Evolutionary conservation across 2,329 filamentous ascomycete species (phyloP).

Genomic region (Lithohypha guttulata): DNA sequence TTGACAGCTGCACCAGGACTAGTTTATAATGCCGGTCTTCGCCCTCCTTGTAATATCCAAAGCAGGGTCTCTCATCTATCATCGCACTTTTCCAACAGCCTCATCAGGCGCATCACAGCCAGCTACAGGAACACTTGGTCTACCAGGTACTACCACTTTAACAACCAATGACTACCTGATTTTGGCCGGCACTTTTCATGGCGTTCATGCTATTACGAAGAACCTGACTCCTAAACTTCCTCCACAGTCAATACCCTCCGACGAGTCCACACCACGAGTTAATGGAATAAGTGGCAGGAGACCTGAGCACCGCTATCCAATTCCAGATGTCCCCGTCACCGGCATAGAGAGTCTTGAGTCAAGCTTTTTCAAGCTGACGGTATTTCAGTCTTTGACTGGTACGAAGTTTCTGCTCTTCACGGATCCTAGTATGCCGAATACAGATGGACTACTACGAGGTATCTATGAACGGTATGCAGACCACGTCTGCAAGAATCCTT

Average conservation of each 20-base stretch:
- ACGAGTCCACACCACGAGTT: constrained; percentile 21
- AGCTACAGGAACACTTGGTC: constrained; percentile 18
- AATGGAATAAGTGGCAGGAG: constrained; percentile 9
- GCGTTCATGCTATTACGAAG: constrained; percentile 57
- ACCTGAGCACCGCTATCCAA: constrained; percentile 22
- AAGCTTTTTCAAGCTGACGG: constrained; percentile 88
- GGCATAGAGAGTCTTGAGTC: constrained; percentile 90
- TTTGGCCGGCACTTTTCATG: constrained; percentile 93
- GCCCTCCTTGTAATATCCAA: constrained; percentile 98
- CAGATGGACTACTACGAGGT: constrained; percentile 69
- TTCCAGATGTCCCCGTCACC: constrained; percentile 31
- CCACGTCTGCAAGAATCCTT: constrained; percentile 99
- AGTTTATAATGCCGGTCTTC: constrained; percentile 59
- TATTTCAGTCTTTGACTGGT: constrained; percentile 88
- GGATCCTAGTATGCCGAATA: constrained; percentile 75
- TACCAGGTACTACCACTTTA: constrained; percentile 64
- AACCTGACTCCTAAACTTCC: constrained; percentile 39
- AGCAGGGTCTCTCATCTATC: constrained; percentile 90
- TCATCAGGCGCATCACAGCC: constrained; percentile 59
- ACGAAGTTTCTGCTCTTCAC: constrained; percentile 95
- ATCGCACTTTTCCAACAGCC: constrained; percentile 60
- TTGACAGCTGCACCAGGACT: neutral
- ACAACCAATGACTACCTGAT: constrained; percentile 95
- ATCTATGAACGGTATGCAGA: constrained; percentile 94
- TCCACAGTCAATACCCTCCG: constrained; percentile 25